A percentile compares a stretch with the other conserved stretches of the same genome.
phyloP scores from a whole-genome alignment of 768 basidiomycete species.

The Mycena epipterygia region DNA sequence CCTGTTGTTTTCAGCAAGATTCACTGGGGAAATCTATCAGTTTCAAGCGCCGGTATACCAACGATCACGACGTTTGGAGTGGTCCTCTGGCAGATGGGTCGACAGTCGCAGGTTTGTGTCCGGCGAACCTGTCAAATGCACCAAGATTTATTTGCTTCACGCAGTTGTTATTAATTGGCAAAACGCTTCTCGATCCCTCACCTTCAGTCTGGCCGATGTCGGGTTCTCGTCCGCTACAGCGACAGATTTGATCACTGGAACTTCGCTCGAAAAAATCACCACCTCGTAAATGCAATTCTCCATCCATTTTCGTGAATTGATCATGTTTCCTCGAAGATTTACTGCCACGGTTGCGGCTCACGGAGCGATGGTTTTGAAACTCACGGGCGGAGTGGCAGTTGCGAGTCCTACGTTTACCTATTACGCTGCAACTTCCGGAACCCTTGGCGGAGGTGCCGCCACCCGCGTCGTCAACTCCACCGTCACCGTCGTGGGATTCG shows the following conservation, averaged over 20 bases:
- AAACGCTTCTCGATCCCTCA: slow-evolving; percentile 52
- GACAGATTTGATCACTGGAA: slow-evolving; percentile 55
- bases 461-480: slow-evolving; percentile 52
- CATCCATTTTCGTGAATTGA: background rate
- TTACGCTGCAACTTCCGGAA: slow-evolving; percentile 50
- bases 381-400: slow-evolving; percentile 44
- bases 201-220: slow-evolving; percentile 58
- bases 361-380: slow-evolving; percentile 54
- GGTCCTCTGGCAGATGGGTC: slow-evolving; percentile 64
- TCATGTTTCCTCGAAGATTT: slow-evolving; percentile 41
- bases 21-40: slow-evolving; percentile 57
- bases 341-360: slow-evolving; percentile 53
- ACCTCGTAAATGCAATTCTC: slow-evolving; percentile 47
- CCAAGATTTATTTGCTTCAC: slow-evolving; percentile 1
- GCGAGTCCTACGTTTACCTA: slow-evolving; percentile 49
- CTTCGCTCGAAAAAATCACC: slow-evolving; percentile 51
- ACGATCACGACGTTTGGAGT: slow-evolving; percentile 64
- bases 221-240: slow-evolving; percentile 57
- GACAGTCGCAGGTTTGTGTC: slow-evolving; percentile 55
- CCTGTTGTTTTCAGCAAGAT: slow-evolving; percentile 54
- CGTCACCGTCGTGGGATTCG: slow-evolving; percentile 55
- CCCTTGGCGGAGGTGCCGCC: slow-evolving; percentile 54
- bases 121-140: background rate
- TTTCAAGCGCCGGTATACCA: slow-evolving; percentile 62
- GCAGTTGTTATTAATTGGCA: slow-evolving; percentile 64